Percentiles rank a stretch among this genome's conserved stretches.
Evolutionary conservation across 1,139 yeast genomes (phyloP).

Genomic region (Yamadazyma jaroonii): DNA sequence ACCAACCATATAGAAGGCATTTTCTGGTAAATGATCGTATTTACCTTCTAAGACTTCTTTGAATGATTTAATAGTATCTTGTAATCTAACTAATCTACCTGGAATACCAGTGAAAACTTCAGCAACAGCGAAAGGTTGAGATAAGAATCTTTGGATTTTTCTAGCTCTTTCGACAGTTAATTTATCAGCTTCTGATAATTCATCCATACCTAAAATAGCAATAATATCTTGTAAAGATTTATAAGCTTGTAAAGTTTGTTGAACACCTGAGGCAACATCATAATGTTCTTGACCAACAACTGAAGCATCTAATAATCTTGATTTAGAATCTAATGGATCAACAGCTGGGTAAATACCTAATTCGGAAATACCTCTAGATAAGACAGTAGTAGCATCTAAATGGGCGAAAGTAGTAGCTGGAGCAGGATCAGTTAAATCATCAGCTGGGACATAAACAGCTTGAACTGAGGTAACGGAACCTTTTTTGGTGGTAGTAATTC

Average conservation of each 20-base stretch:
- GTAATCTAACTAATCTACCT: constrained; percentile 95
- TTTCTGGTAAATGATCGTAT: constrained; percentile 98
- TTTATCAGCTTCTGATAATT: constrained; percentile 97
- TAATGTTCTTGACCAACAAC: constrained; percentile 99
- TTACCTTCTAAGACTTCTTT: constrained; percentile 97
- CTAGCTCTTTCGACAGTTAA: constrained; percentile 99
- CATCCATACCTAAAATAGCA: constrained; percentile 99
- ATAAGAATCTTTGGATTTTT: constrained; percentile 99
- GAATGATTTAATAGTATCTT: constrained; percentile 93
- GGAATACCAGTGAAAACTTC: constrained; percentile 99
- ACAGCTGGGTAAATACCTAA: constrained; percentile 99
- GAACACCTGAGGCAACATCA: constrained; percentile 90
- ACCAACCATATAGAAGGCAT: constrained; percentile 99
- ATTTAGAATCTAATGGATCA: constrained; percentile 99
- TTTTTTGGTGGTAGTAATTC: constrained; percentile 99
- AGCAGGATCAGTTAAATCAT: constrained; percentile 99
- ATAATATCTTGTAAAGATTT: constrained; percentile 99
- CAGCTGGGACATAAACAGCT: constrained; percentile 99
- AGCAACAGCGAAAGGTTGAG: constrained; percentile 99
- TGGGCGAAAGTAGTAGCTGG: constrained; percentile 99
- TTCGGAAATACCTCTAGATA: constrained; percentile 99
- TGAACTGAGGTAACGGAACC: constrained; percentile 99
- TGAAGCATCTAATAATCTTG: constrained; percentile 95
- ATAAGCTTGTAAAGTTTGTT: constrained; percentile 98
- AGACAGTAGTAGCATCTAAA: constrained; percentile 99